Base-by-base conservation (phyloP, 2,329 filamentous ascomycete genomes). In the Lasiodiplodia theobromae region DNA sequence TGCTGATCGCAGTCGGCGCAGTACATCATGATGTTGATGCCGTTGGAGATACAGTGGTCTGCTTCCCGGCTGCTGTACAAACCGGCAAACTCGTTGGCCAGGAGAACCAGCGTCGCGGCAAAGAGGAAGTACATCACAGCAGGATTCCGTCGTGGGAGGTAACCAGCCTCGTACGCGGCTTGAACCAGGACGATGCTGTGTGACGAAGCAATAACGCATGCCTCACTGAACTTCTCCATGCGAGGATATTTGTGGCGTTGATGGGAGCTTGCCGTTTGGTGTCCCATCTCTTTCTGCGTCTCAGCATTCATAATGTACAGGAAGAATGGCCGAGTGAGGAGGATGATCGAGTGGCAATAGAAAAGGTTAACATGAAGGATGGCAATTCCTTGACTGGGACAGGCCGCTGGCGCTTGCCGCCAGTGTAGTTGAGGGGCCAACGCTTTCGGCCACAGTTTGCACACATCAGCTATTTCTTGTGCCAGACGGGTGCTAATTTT, bases 291-390 rank as follows among this genome's bases (percentile, higher is more conserved):
- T 16, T 77, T 75, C 70, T 82, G 80, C 3, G 79, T 77, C 62
- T 81, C 77, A 16, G 77, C 75, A 65, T 82, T 87, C 51, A 89
- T 80, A 14, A 88, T 81, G 68, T 85, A 86, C 16, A 90, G 78
- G 69, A 91, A 88, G 74, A 91, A 91, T 0, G 89, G 89, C 34
- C 89, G 82, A 1, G 87, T 89, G 1, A 91, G 82, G 0, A 91
- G 81, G 31, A 91, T 85, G 52, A 90, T 84, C 0, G 87, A 87
- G 73, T 91, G 88, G 67, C 84, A 86, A 68, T 90, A 87, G 44
- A 90, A 80, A 28, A 91, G 79, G 69, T 89, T 89, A 68, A 86
- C 81, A 71, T 91, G 89, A 6, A 91, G 77, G n/a, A 88, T 85
- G 4, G 87, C 85, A 40, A 90, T 84, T 3, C 85, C 85, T 69